These are phyloP conservation scores for Paraphoma sp. DNA, from an alignment of 2,329 filamentous ascomycete genomes.

Conservation along the genomic window DNA sequence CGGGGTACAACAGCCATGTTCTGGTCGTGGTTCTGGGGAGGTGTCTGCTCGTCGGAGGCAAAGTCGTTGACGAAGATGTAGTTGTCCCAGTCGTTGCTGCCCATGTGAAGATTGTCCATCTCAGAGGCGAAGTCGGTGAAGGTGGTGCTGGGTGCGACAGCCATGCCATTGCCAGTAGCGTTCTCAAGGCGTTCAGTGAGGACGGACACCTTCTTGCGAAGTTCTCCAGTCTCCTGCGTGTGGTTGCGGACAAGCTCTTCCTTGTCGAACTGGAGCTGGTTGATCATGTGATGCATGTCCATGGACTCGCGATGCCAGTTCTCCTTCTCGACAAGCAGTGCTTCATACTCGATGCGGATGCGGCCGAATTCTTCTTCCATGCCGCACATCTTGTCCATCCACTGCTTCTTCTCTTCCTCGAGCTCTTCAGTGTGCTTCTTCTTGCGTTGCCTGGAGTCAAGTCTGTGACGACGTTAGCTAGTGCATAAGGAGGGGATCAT, in stretches of 20 bases:
- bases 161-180: conserved; percentile 55
- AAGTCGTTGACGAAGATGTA: conserved; percentile 80
- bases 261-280: conserved; percentile 82
- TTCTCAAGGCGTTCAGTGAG: conserved; percentile 75
- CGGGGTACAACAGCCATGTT: conserved; percentile 51
- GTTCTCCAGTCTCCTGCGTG: conserved; percentile 87
- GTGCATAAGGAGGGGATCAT: conserved; percentile 30
- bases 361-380: conserved; percentile 79
- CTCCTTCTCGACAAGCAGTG: conserved; percentile 61
- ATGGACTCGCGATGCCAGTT: conserved; percentile 76
- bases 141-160: conserved; percentile 62
- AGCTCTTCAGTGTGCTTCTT: conserved; percentile 97
- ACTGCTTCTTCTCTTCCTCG: conserved; percentile 96
- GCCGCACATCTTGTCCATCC: conserved; percentile 74
- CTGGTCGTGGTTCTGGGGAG: conserved; percentile 46
- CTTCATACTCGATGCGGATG: conserved; percentile 67
- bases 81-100: conserved; percentile 78
- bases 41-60: conserved; percentile 60
- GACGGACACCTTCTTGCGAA: conserved; percentile 90
- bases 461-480: conserved; percentile 61
- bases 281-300: conserved; percentile 75
- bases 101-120: conserved; percentile 85
- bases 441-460: conserved; percentile 96
- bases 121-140: conserved; percentile 77
- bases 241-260: conserved; percentile 88